Evolutionary conservation across 805 yeast genomes (phyloP), one percentile per base, ranked within the genome.

Genomic region (Cyberlindnera petersonii): DNA sequence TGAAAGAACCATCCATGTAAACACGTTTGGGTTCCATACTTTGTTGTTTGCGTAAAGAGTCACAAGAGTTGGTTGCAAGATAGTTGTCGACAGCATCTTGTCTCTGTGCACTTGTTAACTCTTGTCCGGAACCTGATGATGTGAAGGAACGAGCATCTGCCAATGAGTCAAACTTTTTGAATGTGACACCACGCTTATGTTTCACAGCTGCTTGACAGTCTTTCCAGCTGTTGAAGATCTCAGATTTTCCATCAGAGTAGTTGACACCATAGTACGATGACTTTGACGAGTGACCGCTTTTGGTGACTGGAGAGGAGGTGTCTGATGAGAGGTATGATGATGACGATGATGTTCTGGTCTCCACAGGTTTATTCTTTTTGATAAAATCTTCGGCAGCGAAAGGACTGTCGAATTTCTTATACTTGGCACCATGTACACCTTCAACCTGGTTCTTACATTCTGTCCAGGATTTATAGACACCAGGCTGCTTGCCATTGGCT

Each of bases 1-100:
- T 26, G 21, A 37, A 53, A 0, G 95, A 84, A 0, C 96, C 97
- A 59, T 88, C 97, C 16, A 86, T 80, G 52, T 74, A 88, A 0
- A 86, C 65, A 6, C 41, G 34, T 7, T 29, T 24, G 9, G 33
- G 32, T 11, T 20, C 21, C 9, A 27, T n/a, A 1, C 13, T 7
- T n/a, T 31, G 27, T 31, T 51, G 58, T 17, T 35, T 6, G 9
- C 29, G 13, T 15, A 52, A 26, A 1, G 24, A 24, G 0, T 28
- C 35, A 8, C 32, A 8, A 3, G 44, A 30, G 20, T 43, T 28
- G 2, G 24, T 32, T 7, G n/a, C 11, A 8, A 47, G 27, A 16
- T 38, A 46, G 3, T 7, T 4, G 2, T 37, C 16, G 2, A 40
- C 26, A 10, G 40, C 34, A 5, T n/a, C 10, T 9, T 27, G 28